Base-by-base conservation (phyloP, 2,329 filamentous ascomycete genomes). In the Metarhizium album region DNA sequence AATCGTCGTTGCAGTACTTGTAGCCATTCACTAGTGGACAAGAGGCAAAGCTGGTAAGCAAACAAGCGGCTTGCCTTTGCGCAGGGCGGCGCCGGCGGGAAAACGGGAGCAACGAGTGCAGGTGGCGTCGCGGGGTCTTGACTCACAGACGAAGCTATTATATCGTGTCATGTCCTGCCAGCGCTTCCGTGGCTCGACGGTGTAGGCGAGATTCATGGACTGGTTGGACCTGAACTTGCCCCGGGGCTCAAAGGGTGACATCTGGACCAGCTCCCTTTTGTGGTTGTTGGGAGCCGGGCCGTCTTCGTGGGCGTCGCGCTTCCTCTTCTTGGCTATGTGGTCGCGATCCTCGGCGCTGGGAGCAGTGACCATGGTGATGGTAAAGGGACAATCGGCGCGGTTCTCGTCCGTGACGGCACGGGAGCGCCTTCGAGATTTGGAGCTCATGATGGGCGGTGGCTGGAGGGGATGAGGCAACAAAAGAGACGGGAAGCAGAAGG, bases 111-210 rank as follows among this genome's bases (percentile, higher is more conserved):
- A 24, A 27, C 3, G n/a, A 42, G 16, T 45, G 16, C 4, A n/a
- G n/a, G 6, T 35, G 8, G 3, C 20, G 8, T 24, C 5, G 22
- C 18, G 4, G 22, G 33, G 31, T 37, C 23, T 42, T 14, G 20
- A 78, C 77, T 67, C 70, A 80, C 77, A 66, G 53, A 80, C 76
- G 54, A 81, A 81, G 62, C 78, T 80, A 54, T 80, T 81, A 60
- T 81, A 81, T 48, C 75, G 68, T 52, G 76, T 80, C 77, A 80
- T 80, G 47, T 78, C 74, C 24, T 70, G 67, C 78, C 78, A 81
- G 57, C 69, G 68, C 61, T 74, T 72, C 24, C 70, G 67, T 3
- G 77, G 77, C 49, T 74, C 71, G 31, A 81, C 73, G 23, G 70
- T 68, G 55, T 79, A 81, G 58, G 76, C 69, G 11, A 79, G 64